Base-by-base conservation (phyloP, 345 rosid species). In the Clausena lansium region DNA sequence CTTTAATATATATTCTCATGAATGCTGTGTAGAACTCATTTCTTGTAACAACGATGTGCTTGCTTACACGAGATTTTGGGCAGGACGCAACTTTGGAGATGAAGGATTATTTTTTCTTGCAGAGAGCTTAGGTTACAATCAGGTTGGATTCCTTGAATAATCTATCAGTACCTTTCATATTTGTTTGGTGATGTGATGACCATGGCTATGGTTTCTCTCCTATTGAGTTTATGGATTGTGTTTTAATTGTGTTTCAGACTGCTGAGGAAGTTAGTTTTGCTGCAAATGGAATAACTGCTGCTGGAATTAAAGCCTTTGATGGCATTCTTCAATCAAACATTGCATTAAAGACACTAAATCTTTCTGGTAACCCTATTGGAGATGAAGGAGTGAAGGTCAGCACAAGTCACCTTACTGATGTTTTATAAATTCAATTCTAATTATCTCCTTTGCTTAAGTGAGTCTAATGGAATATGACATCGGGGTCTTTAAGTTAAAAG, bases 351-450 rank as follows among this genome's bases (percentile, higher is more conserved):
- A 81, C 89, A 72, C 89, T 95, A 45, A 85, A 93, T 84, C 88
- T 95, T 80, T 95, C 99, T 74, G 98, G 99, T 77, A 95, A 95
- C 76, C 93, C 96, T 41, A 89, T 95, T 54, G 97, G 99, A 67
- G 98, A 95, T 81, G 98, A 95, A 84, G 99, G 99, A 78, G 90
- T 87, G 77, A 93, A 92, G 99, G 99, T 95, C 80, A 85, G 93
- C 76, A 38, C 58, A 54, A 27, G 32, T 65, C 59, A 45, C 47
- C 62, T 39, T 41, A 20, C 10, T 17, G 19, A 24, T 78, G 27
- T 20, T 63, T 61, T 62, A 47, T 47, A 67, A 73, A 50, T 20
- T 72, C 50, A 59, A 38, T 55, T 69, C 22, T 36, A 22, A n/a
- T 39, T 61, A 13, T 63, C 73, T 76, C 38, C 59, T 64, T 25